Evolutionary conservation across 148 eudicot genomes (phyloP).

Genomic region (Spergularia marina): DNA sequence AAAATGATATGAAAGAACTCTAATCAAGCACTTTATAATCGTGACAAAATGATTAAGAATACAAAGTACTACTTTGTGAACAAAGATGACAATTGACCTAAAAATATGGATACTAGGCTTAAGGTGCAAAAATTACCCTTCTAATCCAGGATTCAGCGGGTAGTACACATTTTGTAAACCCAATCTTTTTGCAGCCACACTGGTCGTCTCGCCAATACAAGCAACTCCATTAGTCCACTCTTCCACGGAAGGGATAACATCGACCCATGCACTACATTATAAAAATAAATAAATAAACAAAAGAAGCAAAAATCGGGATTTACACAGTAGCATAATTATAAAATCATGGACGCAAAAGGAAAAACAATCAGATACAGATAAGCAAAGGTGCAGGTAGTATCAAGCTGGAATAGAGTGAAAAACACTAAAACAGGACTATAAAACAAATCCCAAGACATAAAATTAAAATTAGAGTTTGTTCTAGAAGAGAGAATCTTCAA

Average conservation of each 20-base stretch:
- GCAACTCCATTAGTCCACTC: slow-evolving; percentile 62
- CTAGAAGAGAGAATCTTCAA: background rate
- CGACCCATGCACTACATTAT: slow-evolving; percentile 68
- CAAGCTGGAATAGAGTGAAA: background rate
- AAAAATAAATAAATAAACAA: background rate
- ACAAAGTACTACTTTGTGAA: background rate
- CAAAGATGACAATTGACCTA: background rate
- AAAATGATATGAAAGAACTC: background rate
- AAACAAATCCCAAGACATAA: background rate
- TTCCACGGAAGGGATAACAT: slow-evolving; percentile 48
- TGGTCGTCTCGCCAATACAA: slow-evolving; percentile 98
- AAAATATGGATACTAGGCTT: background rate
- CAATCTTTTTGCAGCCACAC: slow-evolving; percentile 68
- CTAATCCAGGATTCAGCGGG: slow-evolving; percentile 77
- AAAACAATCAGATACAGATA: background rate
- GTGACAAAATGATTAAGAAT: background rate
- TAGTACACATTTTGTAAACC: slow-evolving; percentile 72
- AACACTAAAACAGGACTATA: no score
- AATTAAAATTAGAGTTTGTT: background rate
- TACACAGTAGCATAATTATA: background rate
- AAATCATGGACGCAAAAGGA: background rate
- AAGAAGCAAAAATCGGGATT: background rate
- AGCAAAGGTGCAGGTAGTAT: background rate
- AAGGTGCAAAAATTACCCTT: slow-evolving; percentile 54
- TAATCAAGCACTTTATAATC: background rate